A percentile compares a stretch with the other conserved stretches of the same genome.
Evolutionary conservation across 2,329 filamentous ascomycete species (phyloP).

Genomic region (Zasmidium citrigriseum): DNA sequence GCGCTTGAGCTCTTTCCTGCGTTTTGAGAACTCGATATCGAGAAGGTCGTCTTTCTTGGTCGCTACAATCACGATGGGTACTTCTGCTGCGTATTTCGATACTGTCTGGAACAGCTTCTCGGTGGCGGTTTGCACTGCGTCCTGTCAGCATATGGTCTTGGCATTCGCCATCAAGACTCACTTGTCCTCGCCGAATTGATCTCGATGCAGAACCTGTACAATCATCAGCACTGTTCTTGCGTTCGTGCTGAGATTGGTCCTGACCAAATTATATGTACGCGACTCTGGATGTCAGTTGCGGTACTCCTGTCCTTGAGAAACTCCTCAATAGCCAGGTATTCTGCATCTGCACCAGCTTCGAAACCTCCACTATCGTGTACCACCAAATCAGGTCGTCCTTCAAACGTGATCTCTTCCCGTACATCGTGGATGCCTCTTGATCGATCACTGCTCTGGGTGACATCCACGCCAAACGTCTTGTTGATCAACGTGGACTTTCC

Average conservation of each 20-base stretch:
- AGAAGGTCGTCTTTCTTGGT: conserved; percentile 39
- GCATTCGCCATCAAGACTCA: background rate
- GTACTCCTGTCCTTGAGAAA: conserved; percentile 36
- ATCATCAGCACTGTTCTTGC: background rate
- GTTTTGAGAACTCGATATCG: conserved; percentile 24
- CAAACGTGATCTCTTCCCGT: conserved; percentile 33
- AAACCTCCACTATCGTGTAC: conserved; percentile 40
- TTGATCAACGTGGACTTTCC: conserved; percentile 19
- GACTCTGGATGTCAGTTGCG: conserved; percentile 31
- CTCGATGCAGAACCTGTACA: conserved; percentile 37
- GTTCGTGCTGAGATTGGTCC: background rate
- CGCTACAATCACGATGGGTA: conserved; percentile 37
- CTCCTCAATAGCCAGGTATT: conserved; percentile 30
- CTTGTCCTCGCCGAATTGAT: conserved; percentile 35
- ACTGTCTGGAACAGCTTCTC: conserved; percentile 35
- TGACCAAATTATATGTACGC: conserved; percentile 36
- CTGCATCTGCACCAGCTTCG: conserved; percentile 36
- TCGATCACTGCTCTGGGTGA: conserved; percentile 30
- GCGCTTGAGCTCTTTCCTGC: conserved; percentile 22
- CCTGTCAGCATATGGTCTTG: background rate
- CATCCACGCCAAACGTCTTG: conserved; percentile 32
- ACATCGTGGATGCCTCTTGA: conserved; percentile 36
- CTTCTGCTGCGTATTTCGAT: conserved; percentile 32
- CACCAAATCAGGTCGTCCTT: conserved; percentile 37
- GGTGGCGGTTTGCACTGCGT: conserved; percentile 33